Conservation (phyloP, 225 moss, liverwort and hornwort genomes). For the Antitrichia curtipendula region DNA sequence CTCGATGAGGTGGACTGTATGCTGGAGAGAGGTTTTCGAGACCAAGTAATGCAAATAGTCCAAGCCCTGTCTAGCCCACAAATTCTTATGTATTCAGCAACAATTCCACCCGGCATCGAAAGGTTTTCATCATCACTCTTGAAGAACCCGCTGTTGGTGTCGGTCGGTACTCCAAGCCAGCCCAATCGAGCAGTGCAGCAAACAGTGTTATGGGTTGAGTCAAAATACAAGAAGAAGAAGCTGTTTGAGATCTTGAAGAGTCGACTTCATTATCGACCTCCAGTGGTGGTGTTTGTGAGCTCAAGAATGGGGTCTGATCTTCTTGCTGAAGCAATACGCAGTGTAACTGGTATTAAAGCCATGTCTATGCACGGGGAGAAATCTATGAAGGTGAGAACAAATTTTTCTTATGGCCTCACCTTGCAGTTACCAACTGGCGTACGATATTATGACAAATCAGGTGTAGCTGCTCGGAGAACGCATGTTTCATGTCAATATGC, state of each 20-base stretch:
- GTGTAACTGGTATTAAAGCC: constrained; percentile 55
- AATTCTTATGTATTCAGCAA: constrained; percentile 86
- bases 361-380: constrained; percentile 83
- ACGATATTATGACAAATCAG: not conserved
- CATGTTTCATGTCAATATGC: not conserved
- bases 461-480: not conserved
- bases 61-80: constrained; percentile 74
- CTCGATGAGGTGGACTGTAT: constrained; percentile 94
- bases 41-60: constrained; percentile 71
- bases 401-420: not conserved
- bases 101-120: constrained; percentile 65
- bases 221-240: constrained; percentile 77
- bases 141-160: constrained; percentile 50
- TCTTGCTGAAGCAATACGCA: constrained; percentile 58
- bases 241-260: constrained; percentile 75
- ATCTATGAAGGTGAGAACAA: constrained; percentile 47
- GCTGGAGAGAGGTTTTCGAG: constrained; percentile 81
- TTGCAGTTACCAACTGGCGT: not conserved
- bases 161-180: constrained; percentile 55
- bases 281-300: constrained; percentile 80
- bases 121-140: constrained; percentile 50
- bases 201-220: constrained; percentile 88
- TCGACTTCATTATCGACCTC: constrained; percentile 68
- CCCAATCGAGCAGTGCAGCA: constrained; percentile 79
- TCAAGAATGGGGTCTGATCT: constrained; percentile 82